Evolutionary conservation across 208 protist species (phyloP).

Genomic region (Angomonas deanei): DNA sequence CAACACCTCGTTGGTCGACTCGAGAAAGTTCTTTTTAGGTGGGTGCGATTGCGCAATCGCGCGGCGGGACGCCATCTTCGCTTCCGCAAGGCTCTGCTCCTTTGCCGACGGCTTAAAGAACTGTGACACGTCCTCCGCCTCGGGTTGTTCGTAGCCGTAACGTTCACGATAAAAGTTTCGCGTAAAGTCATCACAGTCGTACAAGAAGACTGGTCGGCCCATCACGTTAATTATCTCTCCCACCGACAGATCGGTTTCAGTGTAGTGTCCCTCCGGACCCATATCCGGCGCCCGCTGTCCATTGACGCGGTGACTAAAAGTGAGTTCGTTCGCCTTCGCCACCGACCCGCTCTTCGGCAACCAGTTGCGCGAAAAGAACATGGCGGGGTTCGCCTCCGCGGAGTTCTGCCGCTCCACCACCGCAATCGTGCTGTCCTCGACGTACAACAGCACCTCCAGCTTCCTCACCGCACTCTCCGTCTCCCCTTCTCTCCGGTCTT

Average conservation of each 20-base stretch:
- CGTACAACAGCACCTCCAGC: slow-evolving; percentile 92
- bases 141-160: slow-evolving; percentile 42
- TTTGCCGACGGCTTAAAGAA: slow-evolving; percentile 15
- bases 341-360: slow-evolving; percentile 75
- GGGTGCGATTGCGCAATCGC: not conserved
- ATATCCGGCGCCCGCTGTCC: slow-evolving; percentile 73
- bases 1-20: slow-evolving; percentile 38
- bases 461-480: slow-evolving; percentile 60
- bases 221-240: slow-evolving; percentile 80
- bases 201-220: slow-evolving; percentile 77
- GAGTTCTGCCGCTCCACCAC: slow-evolving; percentile 88
- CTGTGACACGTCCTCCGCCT: slow-evolving; percentile 48
- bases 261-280: slow-evolving; percentile 72
- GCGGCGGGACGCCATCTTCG: not conserved
- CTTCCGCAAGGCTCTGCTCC: slow-evolving; percentile 4
- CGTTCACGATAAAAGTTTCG: slow-evolving; percentile 77
- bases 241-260: slow-evolving; percentile 74
- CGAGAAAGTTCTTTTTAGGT: slow-evolving; percentile 7
- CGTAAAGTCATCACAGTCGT: slow-evolving; percentile 94
- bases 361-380: slow-evolving; percentile 82
- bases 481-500: slow-evolving; percentile 43
- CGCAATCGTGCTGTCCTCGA: slow-evolving; percentile 94
- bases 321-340: slow-evolving; percentile 70
- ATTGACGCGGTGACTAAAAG: slow-evolving; percentile 79
- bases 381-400: slow-evolving; percentile 82